Conservation (phyloP, 495 filamentous ascomycete species). For the Trichoderma asperelloides region DNA sequence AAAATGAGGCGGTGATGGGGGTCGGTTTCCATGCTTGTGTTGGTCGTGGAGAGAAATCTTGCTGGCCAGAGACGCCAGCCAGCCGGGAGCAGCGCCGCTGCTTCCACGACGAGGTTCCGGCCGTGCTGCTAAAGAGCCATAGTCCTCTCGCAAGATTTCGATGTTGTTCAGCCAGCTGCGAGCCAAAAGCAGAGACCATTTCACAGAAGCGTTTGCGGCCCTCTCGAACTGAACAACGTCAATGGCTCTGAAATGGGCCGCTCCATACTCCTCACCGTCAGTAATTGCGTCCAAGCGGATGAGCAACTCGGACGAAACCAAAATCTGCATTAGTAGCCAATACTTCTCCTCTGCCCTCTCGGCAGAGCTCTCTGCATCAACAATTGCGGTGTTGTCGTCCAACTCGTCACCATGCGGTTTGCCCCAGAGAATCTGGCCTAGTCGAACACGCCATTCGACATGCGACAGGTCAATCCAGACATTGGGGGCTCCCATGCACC, state of each 20-base stretch:
- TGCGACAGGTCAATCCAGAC: slow-evolving; percentile 73
- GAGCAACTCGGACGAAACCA: slow-evolving; percentile 68
- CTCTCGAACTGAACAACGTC: slow-evolving; percentile 57
- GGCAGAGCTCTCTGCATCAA: slow-evolving; percentile 29
- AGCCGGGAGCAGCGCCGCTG: slow-evolving; percentile 30
- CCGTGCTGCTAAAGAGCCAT: slow-evolving; percentile 30
- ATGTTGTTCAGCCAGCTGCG: slow-evolving; percentile 72
- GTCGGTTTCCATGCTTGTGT: neutral
- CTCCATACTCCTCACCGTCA: slow-evolving; percentile 42
- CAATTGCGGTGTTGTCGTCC: slow-evolving; percentile 31
- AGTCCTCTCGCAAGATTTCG: slow-evolving; percentile 26
- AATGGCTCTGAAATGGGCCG: slow-evolving; percentile 41
- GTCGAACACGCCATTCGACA: slow-evolving; percentile 68
- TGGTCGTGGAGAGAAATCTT: slow-evolving; percentile 34
- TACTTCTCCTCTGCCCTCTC: slow-evolving; percentile 51
- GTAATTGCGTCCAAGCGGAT: slow-evolving; percentile 66
- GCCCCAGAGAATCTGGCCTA: slow-evolving; percentile 78
- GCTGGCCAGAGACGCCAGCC: slow-evolving; percentile 45
- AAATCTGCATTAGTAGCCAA: slow-evolving; percentile 71
- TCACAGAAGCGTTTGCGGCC: slow-evolving; percentile 56
- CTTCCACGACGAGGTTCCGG: slow-evolving; percentile 7
- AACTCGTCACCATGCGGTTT: slow-evolving; percentile 44
- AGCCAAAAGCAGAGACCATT: slow-evolving; percentile 73
- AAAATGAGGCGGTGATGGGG: slow-evolving; percentile 16
- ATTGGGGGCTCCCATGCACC: slow-evolving; percentile 44